Evolutionary conservation across 108 stramenopile species (phyloP), one percentile per base, ranked within the genome.

Genomic region (Pinguiococcus pyrenoidosus): DNA sequence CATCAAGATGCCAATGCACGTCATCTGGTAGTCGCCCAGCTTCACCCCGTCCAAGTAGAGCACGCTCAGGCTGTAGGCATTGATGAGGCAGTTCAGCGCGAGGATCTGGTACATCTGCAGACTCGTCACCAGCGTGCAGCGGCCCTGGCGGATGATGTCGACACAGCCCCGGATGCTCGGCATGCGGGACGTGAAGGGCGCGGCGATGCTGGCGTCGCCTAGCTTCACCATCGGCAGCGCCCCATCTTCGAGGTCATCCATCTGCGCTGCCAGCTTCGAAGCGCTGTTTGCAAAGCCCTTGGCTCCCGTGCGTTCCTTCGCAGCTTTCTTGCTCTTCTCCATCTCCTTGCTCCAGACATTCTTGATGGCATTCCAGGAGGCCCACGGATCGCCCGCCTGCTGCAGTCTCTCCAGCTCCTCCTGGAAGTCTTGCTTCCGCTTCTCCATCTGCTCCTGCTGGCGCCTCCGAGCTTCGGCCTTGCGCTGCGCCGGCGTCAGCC

Each of bases 1-100:
- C 36, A 83, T 81, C 5, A 97, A 75, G 16, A 64, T 65, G 4
- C 67, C 63, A 22, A 26, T 8, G 24, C 24, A 10, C 24, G 43
- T 89, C 91, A 87, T 89, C 73, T 97, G 95, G 4, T 81, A 76
- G 51, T 97, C 95, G 7, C 87, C 87, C 49, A 87, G 89, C 56
- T 91, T 90, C 26, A 90, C 90, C 0, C 92, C 90, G 66, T 94
- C 89, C 35, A 97, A 72, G 60, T 88, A 90, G 17, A 96, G 81
- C 5, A 85, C 90, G 2, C 84, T 83, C 49, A 96, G 64, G 0
- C 87, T 87, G 64, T 96, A 96, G 23, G 95, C 90, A 39, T 83
- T 85, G 56, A 96, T 96, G 25, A 91, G 69, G 50, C 88, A 89
- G 57, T 92, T 85, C 38, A 96, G 75, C 5, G 87, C 88, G 73